Base-by-base conservation (phyloP, 2,329 filamentous ascomycete species). In the Sporothrix protearum region DNA sequence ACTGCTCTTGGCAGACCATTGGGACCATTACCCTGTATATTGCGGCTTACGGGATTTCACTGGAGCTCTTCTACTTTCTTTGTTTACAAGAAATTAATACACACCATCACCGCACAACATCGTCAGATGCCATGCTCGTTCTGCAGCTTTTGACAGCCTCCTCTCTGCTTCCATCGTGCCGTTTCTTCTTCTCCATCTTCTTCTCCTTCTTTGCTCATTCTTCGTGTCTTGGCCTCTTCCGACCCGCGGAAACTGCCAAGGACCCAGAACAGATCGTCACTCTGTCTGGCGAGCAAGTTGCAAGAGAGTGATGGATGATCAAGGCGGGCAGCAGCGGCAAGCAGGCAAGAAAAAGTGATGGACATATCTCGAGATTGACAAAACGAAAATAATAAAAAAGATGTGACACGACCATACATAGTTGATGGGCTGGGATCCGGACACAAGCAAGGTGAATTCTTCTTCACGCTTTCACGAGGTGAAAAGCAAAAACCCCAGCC, bases 191-290 rank as follows among this genome's bases (percentile, higher is more conserved):
- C n/a, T n/a, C n/a, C n/a, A n/a, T n/a, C n/a, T n/a, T n/a, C 12
- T 42, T 64, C 28, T 68, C 25, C 49, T 30, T 68, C 49, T 68
- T 49, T 42, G 2, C n/a, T 42, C 30, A 19, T 55, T 39, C 36
- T 42, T 22, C 33, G 22, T 28, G 49, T 57, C 66, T 68, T 68
- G 66, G 66, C 66, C 10, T 42, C 42, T 55, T 22, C 49, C 69
- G 59, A 33, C 47, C n/a, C 16, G 30, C 63, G 42, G 61, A 28
- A 47, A 53, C 61, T 55, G 63, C 70, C 67, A 71, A 66, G 63
- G 45, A 66, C 39, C 70, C 63, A 71, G 70, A 71, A 59, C 70
- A 68, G 64, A 68, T 68, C 63, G 63, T 57, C 57, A 19, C 53
- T 39, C 33, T 53, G 28, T 57, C 28, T 64, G 36, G 36, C 36